These are phyloP conservation scores for Podospora anserina DNA, from an alignment of 495 filamentous ascomycete genomes.

Conservation along the genomic window DNA sequence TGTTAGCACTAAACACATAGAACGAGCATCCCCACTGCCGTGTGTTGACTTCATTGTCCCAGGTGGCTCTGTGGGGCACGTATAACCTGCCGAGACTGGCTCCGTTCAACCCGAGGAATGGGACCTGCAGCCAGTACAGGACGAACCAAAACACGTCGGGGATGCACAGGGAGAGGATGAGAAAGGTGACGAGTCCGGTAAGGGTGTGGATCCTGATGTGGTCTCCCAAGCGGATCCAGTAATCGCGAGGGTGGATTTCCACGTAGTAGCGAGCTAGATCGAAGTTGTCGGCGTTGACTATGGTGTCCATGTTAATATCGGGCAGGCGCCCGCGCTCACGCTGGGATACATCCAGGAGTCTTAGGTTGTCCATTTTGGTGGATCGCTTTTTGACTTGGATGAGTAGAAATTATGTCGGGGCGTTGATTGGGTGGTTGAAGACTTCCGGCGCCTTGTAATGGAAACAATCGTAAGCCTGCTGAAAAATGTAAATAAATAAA, in stretches of 20 bases:
- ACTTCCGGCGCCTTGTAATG: background rate
- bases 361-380: too few relatives aligned
- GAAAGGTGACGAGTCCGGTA: background rate
- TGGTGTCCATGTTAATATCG: background rate
- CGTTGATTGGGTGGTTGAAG: background rate
- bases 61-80: background rate
- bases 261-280: background rate
- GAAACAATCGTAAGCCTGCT: background rate
- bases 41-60: background rate
- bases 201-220: background rate
- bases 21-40: background rate
- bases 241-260: background rate
- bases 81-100: background rate
- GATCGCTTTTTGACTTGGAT: too few relatives aligned
- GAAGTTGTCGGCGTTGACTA: background rate
- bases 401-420: too few relatives aligned
- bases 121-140: background rate
- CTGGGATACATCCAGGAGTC: too few relatives aligned
- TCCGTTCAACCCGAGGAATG: background rate
- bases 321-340: background rate
- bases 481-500: background rate
- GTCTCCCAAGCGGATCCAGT: too few relatives aligned
- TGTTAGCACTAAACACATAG: background rate
- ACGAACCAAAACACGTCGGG: background rate
- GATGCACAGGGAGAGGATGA: background rate